phyloP scores from a whole-genome alignment of 257 asterid genomes.

The Ilex asprella region DNA sequence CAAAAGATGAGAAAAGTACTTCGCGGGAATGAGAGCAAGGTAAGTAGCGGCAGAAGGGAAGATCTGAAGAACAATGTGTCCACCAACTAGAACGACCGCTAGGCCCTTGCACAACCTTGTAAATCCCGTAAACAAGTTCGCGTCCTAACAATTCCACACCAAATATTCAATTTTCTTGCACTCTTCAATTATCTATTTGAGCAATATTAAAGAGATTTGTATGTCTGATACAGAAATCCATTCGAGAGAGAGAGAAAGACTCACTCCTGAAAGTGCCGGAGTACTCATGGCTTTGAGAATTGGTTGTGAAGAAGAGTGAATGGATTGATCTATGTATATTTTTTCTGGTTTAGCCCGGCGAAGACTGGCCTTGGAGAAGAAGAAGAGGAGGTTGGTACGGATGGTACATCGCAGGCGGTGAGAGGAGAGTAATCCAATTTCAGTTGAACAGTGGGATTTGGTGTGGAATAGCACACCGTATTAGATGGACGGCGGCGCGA shows the following conservation, averaged over 20 bases:
- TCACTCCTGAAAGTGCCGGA: not conserved
- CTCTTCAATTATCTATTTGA: no score
- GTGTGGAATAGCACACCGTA: no score
- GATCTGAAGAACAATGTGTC: slow-evolving; percentile 73
- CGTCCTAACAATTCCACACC: not conserved
- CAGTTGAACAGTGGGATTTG: no score
- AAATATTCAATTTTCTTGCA: not conserved
- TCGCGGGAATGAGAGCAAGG: slow-evolving; percentile 94
- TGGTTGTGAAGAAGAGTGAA: no score
- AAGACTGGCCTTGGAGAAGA: no score
- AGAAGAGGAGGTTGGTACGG: no score
- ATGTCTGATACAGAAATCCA: not conserved
- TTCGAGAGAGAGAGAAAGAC: not conserved
- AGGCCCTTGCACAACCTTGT: slow-evolving; percentile 84
- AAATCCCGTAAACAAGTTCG: slow-evolving; percentile 48
- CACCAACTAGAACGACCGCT: slow-evolving; percentile 70
- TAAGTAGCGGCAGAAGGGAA: slow-evolving; percentile 66
- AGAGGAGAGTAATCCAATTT: no score
- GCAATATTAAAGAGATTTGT: not conserved
- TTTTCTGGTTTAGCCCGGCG: no score
- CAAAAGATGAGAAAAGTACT: slow-evolving; percentile 31
- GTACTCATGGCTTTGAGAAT: not conserved
- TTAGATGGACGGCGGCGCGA: no score
- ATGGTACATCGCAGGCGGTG: no score
- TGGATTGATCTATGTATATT: no score